A percentile compares a stretch with the other conserved stretches of the same genome.
These are phyloP conservation scores for Thelonectria blattea DNA, from an alignment of 2,329 filamentous ascomycete genomes.

Conservation along the genomic window DNA sequence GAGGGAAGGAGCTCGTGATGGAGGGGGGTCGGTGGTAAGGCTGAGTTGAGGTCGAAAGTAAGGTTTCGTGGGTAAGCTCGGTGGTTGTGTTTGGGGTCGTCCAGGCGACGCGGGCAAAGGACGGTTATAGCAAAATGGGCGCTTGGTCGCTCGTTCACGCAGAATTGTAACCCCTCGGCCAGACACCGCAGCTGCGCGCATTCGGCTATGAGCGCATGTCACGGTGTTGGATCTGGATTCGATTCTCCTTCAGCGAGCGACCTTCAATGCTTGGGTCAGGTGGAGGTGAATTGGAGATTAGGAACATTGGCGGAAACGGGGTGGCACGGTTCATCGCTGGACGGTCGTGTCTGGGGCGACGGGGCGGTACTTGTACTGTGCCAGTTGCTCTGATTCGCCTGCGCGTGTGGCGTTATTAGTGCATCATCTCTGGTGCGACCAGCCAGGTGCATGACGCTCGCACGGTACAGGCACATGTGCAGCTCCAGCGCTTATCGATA, in stretches of 20 bases:
- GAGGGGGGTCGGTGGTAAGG: constrained; percentile 9
- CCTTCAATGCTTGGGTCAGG: constrained; percentile 30
- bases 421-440: background rate
- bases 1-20: constrained; percentile 13
- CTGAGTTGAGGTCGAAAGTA: background rate
- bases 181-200: constrained; percentile 25
- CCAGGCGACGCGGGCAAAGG: constrained; percentile 8
- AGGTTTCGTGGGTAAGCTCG: constrained; percentile 2
- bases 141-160: constrained; percentile 8
- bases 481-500: constrained; percentile 31
- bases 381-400: background rate
- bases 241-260: constrained; percentile 10
- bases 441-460: background rate
- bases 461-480: background rate
- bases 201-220: constrained; percentile 34
- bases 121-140: background rate
- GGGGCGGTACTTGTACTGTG: constrained; percentile 30
- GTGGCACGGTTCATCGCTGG: background rate
- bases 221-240: constrained; percentile 25
- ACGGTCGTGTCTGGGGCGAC: constrained; percentile 4
- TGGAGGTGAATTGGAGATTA: constrained; percentile 34
- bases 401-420: background rate
- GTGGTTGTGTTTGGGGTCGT: constrained; percentile 1
- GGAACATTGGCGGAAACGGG: constrained; percentile 28
- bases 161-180: constrained; percentile 25